These are phyloP conservation scores for Datura wrightii DNA, from an alignment of 257 asterid species.

Conservation along the genomic window DNA sequence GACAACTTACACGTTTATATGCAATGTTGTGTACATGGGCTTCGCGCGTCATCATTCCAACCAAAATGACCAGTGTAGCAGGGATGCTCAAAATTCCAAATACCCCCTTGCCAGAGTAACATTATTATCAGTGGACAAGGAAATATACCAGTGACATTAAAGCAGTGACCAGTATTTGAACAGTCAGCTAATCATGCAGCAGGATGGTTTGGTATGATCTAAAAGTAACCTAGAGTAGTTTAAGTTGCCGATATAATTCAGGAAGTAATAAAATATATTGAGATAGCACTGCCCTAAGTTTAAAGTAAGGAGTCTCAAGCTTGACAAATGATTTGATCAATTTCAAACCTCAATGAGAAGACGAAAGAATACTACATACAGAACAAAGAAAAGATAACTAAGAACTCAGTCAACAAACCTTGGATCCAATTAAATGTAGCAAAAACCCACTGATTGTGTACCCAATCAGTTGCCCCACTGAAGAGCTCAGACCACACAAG, in stretches of 20 bases:
- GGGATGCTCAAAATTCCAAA: slow-evolving; percentile 70
- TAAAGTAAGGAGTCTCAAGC: not conserved
- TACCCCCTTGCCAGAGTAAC: slow-evolving; percentile 50
- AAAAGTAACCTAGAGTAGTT: slow-evolving; percentile 23
- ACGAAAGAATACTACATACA: not conserved
- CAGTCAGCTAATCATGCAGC: slow-evolving; percentile 7
- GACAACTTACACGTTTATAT: slow-evolving; percentile 25
- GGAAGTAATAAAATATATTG: slow-evolving; percentile 12
- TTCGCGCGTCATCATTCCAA: slow-evolving; percentile 60
- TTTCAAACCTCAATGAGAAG: not conserved
- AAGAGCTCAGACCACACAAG: slow-evolving; percentile 63
- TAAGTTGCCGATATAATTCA: not conserved
- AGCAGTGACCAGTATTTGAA: not conserved
- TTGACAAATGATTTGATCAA: slow-evolving; percentile 1
- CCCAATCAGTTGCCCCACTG: slow-evolving; percentile 70
- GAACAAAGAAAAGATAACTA: not conserved
- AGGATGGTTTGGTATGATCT: slow-evolving; percentile 1
- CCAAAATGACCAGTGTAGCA: slow-evolving; percentile 57
- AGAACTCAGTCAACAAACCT: slow-evolving; percentile 46
- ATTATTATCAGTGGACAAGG: not conserved
- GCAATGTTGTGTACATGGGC: slow-evolving; percentile 36
- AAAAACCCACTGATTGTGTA: slow-evolving; percentile 67
- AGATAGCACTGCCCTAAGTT: not conserved
- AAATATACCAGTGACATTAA: slow-evolving; percentile 14
- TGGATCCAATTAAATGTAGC: slow-evolving; percentile 68